Conservation (phyloP, 2,329 filamentous ascomycete species). For the Pseudopyricularia javanii region DNA sequence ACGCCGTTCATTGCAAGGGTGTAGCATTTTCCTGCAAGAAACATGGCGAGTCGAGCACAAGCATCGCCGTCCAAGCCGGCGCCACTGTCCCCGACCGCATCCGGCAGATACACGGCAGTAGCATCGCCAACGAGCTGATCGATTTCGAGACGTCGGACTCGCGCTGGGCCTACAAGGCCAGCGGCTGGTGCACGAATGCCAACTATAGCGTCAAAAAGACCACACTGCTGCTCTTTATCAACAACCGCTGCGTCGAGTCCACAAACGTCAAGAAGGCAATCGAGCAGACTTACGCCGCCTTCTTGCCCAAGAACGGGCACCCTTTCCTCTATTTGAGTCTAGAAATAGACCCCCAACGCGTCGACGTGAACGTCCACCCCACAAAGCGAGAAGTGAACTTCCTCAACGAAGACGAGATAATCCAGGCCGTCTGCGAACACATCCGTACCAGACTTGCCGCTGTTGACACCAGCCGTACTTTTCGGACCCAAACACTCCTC, state of each 20-base stretch:
- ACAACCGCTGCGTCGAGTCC: constrained; percentile 88
- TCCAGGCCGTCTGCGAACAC: constrained; percentile 70
- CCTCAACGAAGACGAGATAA: constrained; percentile 92
- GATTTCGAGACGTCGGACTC: constrained; percentile 60
- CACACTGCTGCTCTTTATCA: constrained; percentile 83
- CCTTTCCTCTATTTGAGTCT: constrained; percentile 89
- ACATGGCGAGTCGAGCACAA: constrained; percentile 73
- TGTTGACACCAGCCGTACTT: constrained; percentile 88
- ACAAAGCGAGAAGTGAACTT: constrained; percentile 97
- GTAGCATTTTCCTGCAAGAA: constrained; percentile 97
- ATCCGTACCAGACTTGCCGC: constrained; percentile 68
- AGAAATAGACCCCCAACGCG: constrained; percentile 80
- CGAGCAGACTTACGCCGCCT: constrained; percentile 78
- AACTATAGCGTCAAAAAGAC: constrained; percentile 93
- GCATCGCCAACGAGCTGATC: constrained; percentile 79
- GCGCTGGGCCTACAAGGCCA: constrained; percentile 73
- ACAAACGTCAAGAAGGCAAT: constrained; percentile 76
- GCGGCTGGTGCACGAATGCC: constrained; percentile 77
- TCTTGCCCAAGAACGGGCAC: constrained; percentile 86
- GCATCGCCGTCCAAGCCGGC: constrained; percentile 64
- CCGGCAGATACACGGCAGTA: constrained; percentile 74
- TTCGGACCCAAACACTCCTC: constrained; percentile 84
- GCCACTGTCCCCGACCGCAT: constrained; percentile 72
- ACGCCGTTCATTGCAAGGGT: constrained; percentile 82
- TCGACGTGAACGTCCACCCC: constrained; percentile 96